Conservation (phyloP, 257 asterid species). For the Dorcoceras hygrometricum region DNA sequence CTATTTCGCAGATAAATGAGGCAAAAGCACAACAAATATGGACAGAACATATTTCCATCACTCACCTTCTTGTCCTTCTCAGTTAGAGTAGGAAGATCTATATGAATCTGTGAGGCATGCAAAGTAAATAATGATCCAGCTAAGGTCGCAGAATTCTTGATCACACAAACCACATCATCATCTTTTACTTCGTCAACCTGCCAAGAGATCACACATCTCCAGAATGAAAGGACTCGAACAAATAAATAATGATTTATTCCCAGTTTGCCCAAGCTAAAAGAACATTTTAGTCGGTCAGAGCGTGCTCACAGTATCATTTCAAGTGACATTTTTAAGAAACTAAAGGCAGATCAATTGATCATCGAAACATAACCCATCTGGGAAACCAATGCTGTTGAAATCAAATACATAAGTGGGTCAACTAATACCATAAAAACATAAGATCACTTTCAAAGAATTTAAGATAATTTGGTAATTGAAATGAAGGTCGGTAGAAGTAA, state of each 20-base stretch:
- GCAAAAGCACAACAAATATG: constrained; percentile 3
- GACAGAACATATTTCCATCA: constrained; percentile 15
- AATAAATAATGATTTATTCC: constrained; percentile 7
- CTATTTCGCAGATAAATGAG: background rate
- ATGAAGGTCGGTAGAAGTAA: no score
- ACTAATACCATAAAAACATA: no score
- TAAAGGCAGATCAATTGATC: no score
- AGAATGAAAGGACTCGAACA: constrained; percentile 14
- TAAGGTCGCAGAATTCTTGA: constrained; percentile 89
- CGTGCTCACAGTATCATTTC: no score
- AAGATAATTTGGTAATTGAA: no score
- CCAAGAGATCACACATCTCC: constrained; percentile 19
- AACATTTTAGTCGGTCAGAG: no score
- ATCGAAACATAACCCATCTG: no score
- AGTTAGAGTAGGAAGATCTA: constrained; percentile 84
- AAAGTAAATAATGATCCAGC: constrained; percentile 84
- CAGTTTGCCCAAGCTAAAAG: background rate
- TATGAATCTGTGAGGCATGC: constrained; percentile 87
- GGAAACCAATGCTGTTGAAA: no score
- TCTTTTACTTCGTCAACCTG: constrained; percentile 82
- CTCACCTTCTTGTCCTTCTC: constrained; percentile 80
- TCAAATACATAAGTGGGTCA: no score
- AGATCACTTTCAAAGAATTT: no score
- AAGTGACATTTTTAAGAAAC: no score
- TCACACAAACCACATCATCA: constrained; percentile 63